These are phyloP conservation scores for Ganoderma leucocontextum DNA, from an alignment of 1,284 basidiomycete species.

Conservation along the genomic window DNA sequence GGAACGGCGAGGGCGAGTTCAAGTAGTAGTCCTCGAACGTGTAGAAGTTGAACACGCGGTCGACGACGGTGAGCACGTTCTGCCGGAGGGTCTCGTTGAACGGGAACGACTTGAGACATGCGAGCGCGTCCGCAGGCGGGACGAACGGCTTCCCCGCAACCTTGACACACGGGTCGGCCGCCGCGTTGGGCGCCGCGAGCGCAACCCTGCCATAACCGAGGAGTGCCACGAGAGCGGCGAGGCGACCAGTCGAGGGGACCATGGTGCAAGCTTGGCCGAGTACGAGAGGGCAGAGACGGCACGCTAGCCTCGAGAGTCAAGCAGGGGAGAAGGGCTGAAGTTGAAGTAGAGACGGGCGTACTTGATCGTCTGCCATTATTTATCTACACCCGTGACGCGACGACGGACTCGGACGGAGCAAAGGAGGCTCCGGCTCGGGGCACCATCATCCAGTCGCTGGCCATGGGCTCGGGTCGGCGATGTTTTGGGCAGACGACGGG, in stretches of 20 bases:
- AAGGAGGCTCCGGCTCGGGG: neutral
- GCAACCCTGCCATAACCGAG: neutral
- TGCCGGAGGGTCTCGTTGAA: constrained; percentile 71
- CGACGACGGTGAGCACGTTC: constrained; percentile 62
- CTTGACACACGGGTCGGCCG: constrained; percentile 55
- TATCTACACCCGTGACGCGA: neutral
- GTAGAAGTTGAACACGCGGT: constrained; percentile 68
- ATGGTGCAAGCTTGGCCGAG: neutral
- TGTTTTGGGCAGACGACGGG: neutral
- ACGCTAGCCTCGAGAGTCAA: neutral
- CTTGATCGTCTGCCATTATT: neutral
- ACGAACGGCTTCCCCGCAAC: constrained; percentile 59
- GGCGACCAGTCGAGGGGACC: constrained; percentile 19
- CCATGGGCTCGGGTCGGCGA: neutral
- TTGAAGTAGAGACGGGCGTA: neutral
- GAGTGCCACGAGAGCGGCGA: constrained; percentile 20
- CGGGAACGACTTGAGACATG: constrained; percentile 66
- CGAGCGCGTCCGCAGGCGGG: constrained; percentile 60
- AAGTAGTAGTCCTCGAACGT: constrained; percentile 72
- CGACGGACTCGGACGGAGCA: neutral
- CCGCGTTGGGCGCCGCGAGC: constrained; percentile 22
- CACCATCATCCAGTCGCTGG: neutral
- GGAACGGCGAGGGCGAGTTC: constrained; percentile 65
- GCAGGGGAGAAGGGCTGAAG: neutral
- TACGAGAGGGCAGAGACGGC: neutral